Evolutionary conservation across 192 early-diverging fungal genomes (phyloP).

Genomic region (Podila epigama): DNA sequence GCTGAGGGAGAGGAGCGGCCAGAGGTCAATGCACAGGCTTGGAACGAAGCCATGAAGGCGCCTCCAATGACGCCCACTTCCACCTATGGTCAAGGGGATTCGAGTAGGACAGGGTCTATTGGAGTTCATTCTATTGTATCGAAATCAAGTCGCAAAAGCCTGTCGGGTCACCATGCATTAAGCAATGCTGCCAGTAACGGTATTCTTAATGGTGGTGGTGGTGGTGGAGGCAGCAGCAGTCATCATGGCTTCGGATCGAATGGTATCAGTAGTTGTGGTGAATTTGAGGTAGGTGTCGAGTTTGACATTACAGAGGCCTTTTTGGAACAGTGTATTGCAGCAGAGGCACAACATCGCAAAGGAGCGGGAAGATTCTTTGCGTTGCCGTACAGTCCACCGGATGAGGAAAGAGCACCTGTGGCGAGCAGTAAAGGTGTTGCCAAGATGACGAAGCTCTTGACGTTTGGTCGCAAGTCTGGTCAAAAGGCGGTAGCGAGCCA

Average conservation of each 20-base stretch:
- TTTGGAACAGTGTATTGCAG: constrained; percentile 34
- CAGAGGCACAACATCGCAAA: constrained; percentile 35
- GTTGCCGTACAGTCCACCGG: constrained; percentile 14
- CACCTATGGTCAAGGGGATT: not conserved
- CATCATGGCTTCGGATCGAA: constrained; percentile 1
- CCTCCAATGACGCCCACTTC: not conserved
- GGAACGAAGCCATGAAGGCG: constrained; percentile 7
- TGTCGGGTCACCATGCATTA: too few relatives aligned
- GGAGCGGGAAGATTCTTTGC: constrained; percentile 46
- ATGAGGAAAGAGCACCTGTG: not conserved
- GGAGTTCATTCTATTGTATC: constrained; percentile 27
- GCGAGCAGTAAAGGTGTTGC: not conserved
- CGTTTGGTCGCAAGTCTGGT: constrained; percentile 2
- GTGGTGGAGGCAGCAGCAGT: too few relatives aligned
- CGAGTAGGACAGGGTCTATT: constrained; percentile 4
- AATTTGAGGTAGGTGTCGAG: constrained; percentile 40
- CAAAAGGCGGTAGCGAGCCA: not conserved
- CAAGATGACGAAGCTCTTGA: constrained; percentile 15
- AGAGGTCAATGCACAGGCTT: constrained; percentile 3
- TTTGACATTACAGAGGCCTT: constrained; percentile 40
- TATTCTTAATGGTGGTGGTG: too few relatives aligned
- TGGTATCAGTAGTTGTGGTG: constrained; percentile 27
- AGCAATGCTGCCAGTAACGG: too few relatives aligned
- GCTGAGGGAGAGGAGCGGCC: too few relatives aligned
- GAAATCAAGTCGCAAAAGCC: constrained; percentile 37